Base-by-base conservation (phyloP, 2,329 filamentous ascomycete genomes). In the Chrysosporium queenslandicum region DNA sequence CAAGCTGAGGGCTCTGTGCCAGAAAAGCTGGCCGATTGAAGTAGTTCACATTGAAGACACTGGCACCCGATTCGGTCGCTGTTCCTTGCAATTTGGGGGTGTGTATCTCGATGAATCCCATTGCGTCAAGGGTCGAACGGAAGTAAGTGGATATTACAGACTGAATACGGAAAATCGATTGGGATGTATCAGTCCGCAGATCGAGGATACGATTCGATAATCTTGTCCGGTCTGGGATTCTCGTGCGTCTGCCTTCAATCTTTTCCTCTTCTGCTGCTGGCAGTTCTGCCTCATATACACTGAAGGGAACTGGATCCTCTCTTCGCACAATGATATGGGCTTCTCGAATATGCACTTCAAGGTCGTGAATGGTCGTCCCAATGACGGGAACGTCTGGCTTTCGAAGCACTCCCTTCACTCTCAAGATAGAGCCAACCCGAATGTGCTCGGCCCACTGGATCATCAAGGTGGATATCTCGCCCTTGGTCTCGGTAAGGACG, bases 11-110 rank as follows among this genome's bases (percentile, higher is more conserved):
- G 56, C 87, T 94, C 71, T 96, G 90, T 0, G 90, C 90, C 12
- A 96, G 72, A 73, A 92, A 96, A 2, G 89, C 90, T 18, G 80
- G 80, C 49, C 90, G 82, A 27, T 83, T 86, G 71, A 96, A 96
- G 71, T 96, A 96, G 63, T 92, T 86, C 46, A 94, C 81, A 65
- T 87, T 83, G 75, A 96, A 96, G 4, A 96, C 90, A 58, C 87
- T 88, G 12, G 90, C 84, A 43, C 90, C 90, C 43, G 87, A 94
- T 68, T 96, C 90, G 0, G 90, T 94, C 1, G 90, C 90, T 11
- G 86, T 83, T 1, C 87, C 87, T 72, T 94, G 88, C 40, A 96
- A 74, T 71, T 95, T 96, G 1, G 90, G 90, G 0, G 88, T 94
- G 65, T 95, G 88, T 55, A 96, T 95, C 68, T 96, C 90, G 54